Base-by-base conservation (phyloP, 2,329 filamentous ascomycete genomes). In the Trichoderma atroviride region DNA sequence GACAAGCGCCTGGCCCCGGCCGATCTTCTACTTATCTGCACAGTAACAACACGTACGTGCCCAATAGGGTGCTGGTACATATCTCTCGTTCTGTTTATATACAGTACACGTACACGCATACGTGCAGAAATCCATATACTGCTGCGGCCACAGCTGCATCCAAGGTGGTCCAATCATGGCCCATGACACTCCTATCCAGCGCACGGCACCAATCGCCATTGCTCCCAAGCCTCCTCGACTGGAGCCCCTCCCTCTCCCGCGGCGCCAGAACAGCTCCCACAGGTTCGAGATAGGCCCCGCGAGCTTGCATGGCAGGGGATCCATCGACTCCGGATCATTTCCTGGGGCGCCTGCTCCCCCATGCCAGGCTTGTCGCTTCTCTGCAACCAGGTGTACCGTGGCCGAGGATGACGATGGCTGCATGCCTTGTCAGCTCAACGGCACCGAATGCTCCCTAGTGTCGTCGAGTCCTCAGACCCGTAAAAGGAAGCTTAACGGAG, bases 381-480 rank as follows among this genome's bases (percentile, higher is more conserved):
- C 91, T 73, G 91, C 92, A 78, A 88, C 88, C 75, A 90, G 90
- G 80, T 96, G 93, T 81, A 89, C 93, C 72, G 87, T 92, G 77
- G 82, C 81, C 73, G 90, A 93, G 77, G 92, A 95, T 78, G 91
- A 91, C 73, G 88, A 92, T 74, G 83, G 86, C 73, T 96, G 93
- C 80, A 86, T 93, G 72, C 85, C 92, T 72, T 96, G 93, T 80
- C 90, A 92, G 77, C 89, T 90, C 78, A 90, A 91, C 80, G 91
- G 90, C 75, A 88, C 92, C 77, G 90, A 93, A 74, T 96, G 92
- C 80, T 94, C 92, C 55, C 89, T 94, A 78, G 85, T 90, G 62
- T 89, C 91, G 73, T 37, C 66, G 22, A 93, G 91, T 78, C 92
- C 92, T 29, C 89, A 90, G 76, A 89, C 91, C 69, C 88, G 92